These are phyloP conservation scores for Penicillium sp. DNA, from an alignment of 2,329 filamentous ascomycete genomes.

Conservation along the genomic window DNA sequence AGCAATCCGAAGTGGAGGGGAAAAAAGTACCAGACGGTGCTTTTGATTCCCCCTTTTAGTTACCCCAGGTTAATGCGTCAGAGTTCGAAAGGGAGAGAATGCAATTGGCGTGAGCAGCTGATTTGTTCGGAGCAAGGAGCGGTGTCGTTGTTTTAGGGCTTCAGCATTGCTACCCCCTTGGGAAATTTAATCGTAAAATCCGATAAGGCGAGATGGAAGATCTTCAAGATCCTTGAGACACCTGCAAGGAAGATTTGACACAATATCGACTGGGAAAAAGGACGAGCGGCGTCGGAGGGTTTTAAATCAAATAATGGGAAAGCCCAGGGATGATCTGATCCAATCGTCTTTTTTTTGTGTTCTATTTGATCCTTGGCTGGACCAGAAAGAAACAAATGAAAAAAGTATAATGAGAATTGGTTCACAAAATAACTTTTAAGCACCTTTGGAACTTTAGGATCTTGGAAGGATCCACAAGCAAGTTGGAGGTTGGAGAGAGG, in stretches of 20 bases:
- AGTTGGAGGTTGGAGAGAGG: not conserved
- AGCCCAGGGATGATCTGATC: not conserved
- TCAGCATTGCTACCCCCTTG: constrained; percentile 31
- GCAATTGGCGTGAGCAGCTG: constrained; percentile 26
- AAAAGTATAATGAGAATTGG: not conserved
- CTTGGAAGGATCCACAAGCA: not conserved
- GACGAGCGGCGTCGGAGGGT: constrained; percentile 1
- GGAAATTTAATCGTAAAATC: constrained; percentile 18
- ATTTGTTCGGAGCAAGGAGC: constrained; percentile 26
- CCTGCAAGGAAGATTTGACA: constrained; percentile 23
- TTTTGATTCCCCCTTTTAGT: constrained; percentile 23
- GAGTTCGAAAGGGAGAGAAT: constrained; percentile 33
- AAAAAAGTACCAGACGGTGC: constrained; percentile 30
- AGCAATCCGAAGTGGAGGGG: constrained; percentile 16
- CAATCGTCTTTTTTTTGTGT: not conserved
- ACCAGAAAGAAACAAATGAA: not conserved
- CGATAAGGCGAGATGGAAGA: constrained; percentile 19
- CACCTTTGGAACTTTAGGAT: not conserved
- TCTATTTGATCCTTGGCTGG: not conserved
- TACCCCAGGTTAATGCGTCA: constrained; percentile 28
- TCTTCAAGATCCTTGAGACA: constrained; percentile 20
- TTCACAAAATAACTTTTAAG: not conserved
- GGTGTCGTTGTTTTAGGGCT: constrained; percentile 24
- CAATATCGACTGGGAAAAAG: not conserved
- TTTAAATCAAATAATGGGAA: not conserved